Evolutionary conservation across 2,329 filamentous ascomycete species (phyloP).

Genomic region (Colletotrichum sp.): DNA sequence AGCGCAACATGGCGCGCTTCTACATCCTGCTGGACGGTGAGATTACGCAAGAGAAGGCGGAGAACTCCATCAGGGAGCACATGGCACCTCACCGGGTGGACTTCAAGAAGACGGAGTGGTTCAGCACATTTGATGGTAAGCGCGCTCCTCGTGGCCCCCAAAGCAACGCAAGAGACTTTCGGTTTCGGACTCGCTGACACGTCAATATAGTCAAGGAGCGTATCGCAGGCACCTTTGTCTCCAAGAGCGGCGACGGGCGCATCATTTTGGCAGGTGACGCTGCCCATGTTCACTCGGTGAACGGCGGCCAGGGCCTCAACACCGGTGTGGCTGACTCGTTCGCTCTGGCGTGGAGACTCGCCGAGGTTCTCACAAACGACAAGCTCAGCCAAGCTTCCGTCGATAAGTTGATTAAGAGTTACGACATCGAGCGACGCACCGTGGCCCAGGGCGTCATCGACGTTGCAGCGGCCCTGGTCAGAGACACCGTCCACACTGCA

Average conservation of each 20-base stretch:
- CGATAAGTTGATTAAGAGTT: conserved; percentile 41
- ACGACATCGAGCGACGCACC: conserved; percentile 47
- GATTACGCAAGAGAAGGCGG: conserved; percentile 41
- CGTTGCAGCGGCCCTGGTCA: conserved; percentile 50
- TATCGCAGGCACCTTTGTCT: conserved; percentile 55
- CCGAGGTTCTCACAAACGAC: conserved; percentile 36
- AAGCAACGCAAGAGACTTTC: neutral
- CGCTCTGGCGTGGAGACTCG: conserved; percentile 57
- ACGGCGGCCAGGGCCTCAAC: conserved; percentile 57
- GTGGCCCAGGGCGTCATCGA: conserved; percentile 51
- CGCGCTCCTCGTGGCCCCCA: neutral
- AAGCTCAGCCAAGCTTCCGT: conserved; percentile 25
- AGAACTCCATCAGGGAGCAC: conserved; percentile 48
- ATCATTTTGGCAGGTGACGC: conserved; percentile 56
- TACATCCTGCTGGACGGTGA: conserved; percentile 53
- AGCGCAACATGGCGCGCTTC: conserved; percentile 51
- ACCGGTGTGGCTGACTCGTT: conserved; percentile 54
- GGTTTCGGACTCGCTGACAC: neutral
- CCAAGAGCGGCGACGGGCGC: conserved; percentile 43
- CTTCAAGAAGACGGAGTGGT: conserved; percentile 52
- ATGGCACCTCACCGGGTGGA: conserved; percentile 47
- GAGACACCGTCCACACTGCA: conserved; percentile 47
- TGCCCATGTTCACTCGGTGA: conserved; percentile 52
- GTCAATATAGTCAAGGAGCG: conserved; percentile 47
- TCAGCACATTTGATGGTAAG: conserved; percentile 53